Conservation (phyloP, 2,329 filamentous ascomycete genomes). For the Hypoxylon sp. region DNA sequence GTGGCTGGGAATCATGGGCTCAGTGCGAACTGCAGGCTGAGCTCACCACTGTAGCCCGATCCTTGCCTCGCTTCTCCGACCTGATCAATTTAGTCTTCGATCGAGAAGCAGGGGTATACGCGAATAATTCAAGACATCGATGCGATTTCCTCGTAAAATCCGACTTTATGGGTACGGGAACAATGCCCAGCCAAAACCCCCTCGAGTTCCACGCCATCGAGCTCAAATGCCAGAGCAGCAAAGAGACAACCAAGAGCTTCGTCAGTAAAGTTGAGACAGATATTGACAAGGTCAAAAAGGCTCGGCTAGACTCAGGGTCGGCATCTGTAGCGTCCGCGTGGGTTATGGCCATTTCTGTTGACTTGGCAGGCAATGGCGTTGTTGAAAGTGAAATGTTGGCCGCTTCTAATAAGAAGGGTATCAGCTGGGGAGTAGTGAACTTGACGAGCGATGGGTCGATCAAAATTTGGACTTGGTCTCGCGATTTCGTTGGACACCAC, state of each 20-base stretch:
- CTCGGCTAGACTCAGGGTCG: not conserved
- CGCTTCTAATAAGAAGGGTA: not conserved
- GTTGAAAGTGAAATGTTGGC: not conserved
- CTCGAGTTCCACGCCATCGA: not conserved
- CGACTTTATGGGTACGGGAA: not conserved
- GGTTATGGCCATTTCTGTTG: not conserved
- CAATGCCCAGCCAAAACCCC: not conserved
- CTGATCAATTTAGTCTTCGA: not conserved
- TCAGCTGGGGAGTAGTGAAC: not conserved
- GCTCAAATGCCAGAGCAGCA: not conserved
- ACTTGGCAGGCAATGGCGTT: not conserved
- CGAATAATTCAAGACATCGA: not conserved
- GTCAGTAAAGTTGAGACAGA: not conserved
- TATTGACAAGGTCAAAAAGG: not conserved
- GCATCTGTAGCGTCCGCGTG: not conserved
- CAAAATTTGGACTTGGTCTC: not conserved
- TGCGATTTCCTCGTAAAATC: not conserved
- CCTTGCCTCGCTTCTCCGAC: not conserved
- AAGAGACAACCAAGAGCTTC: not conserved
- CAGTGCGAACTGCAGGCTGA: not conserved
- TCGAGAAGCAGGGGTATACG: not conserved
- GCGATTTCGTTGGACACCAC: not conserved
- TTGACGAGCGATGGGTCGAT: not conserved
- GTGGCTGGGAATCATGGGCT: not conserved
- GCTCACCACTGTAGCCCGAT: not conserved